phyloP scores from a whole-genome alignment of 1,139 yeast species.

The Wickerhamiella pararugosa region DNA sequence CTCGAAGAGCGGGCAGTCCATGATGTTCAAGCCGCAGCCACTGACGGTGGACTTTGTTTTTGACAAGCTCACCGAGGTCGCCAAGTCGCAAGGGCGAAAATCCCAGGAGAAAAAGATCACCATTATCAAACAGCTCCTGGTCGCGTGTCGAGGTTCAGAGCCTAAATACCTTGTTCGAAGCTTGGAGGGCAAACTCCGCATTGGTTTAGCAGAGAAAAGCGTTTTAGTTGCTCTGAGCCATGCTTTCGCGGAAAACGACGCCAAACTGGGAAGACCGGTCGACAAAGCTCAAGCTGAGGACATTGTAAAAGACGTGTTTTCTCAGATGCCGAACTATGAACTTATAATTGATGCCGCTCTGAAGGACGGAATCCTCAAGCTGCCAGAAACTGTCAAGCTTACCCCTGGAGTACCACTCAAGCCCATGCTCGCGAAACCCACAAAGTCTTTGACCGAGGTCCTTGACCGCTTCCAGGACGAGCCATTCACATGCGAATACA shows the following conservation, averaged over 20 bases:
- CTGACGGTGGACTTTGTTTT: conserved; percentile 63
- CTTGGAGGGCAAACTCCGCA: conserved; percentile 80
- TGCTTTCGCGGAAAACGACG: conserved; percentile 55
- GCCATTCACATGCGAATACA: conserved; percentile 86
- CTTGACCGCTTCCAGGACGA: conserved; percentile 76
- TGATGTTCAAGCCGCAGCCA: conserved; percentile 86
- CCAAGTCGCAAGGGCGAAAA: conserved; percentile 65
- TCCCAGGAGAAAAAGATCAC: conserved; percentile 67
- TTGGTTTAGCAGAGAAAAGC: conserved; percentile 88
- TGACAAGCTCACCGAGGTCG: conserved; percentile 58
- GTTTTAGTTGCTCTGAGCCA: conserved; percentile 74
- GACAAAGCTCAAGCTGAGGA: conserved; percentile 46
- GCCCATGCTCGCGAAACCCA: conserved; percentile 98
- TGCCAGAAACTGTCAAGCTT: conserved; percentile 55
- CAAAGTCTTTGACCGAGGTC: conserved; percentile 80
- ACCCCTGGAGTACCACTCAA: conserved; percentile 90
- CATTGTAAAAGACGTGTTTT: conserved; percentile 66
- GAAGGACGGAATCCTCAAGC: conserved; percentile 47
- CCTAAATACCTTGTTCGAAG: conserved; percentile 85
- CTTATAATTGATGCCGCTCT: conserved; percentile 52
- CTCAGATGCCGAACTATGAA: conserved; percentile 86
- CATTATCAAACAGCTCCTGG: conserved; percentile 65
- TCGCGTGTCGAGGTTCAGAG: conserved; percentile 77
- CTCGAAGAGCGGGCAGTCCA: conserved; percentile 71
- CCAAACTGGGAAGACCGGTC: conserved; percentile 12